A percentile compares a stretch with the other conserved stretches of the same genome.
Evolutionary conservation across 768 basidiomycete species (phyloP).

Genomic region (Auricularia auricula-judae): DNA sequence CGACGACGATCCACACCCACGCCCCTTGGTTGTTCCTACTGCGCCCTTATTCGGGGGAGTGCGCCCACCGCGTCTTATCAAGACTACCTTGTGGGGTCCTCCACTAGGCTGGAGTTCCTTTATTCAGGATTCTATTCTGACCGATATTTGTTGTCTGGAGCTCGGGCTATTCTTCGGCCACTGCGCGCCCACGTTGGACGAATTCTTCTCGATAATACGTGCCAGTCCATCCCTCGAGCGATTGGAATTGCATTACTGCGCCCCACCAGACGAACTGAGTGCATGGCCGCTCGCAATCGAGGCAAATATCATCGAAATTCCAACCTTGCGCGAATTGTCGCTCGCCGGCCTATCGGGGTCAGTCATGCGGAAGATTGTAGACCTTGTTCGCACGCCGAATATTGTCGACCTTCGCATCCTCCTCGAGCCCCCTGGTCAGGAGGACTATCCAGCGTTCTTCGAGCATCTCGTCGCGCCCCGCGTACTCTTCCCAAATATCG

Average conservation of each 20-base stretch:
- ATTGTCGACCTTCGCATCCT: slow-evolving; percentile 27
- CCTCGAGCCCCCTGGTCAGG: slow-evolving; percentile 43
- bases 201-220: background rate
- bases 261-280: slow-evolving; percentile 14
- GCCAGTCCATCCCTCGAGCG: background rate
- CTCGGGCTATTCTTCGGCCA: background rate
- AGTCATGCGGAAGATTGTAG: slow-evolving; percentile 19
- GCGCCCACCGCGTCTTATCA: background rate
- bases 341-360: slow-evolving; percentile 23
- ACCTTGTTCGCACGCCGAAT: slow-evolving; percentile 22
- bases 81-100: background rate
- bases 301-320: slow-evolving; percentile 17
- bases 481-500: background rate
- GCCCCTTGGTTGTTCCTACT: background rate
- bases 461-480: background rate
- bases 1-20: background rate
- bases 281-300: slow-evolving; percentile 20
- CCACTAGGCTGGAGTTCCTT: background rate
- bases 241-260: background rate
- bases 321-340: slow-evolving; percentile 15
- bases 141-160: background rate
- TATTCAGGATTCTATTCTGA: background rate
- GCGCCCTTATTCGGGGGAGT: background rate
- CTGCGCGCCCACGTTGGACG: background rate
- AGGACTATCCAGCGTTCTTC: slow-evolving; percentile 37